phyloP scores from a whole-genome alignment of 495 filamentous ascomycete species.

The Lentithecium fluviatile region DNA sequence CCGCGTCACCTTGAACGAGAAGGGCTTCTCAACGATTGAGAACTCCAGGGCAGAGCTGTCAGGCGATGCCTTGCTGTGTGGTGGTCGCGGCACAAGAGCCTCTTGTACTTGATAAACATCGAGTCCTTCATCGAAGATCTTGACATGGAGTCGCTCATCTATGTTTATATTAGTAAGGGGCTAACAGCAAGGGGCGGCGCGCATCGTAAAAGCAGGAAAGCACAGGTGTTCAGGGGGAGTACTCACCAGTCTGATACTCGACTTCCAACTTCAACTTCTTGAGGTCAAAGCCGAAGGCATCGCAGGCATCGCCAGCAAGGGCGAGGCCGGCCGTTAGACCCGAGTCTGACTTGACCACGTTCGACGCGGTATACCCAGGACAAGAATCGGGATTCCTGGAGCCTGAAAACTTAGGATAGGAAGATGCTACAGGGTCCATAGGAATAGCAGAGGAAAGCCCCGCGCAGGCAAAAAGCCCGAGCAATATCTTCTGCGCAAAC shows the following conservation, averaged over 20 bases:
- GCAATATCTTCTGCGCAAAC: not conserved
- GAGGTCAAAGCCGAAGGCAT: conserved; percentile 70
- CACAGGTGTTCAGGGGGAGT: too few species aligned
- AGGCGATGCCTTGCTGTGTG: conserved; percentile 11
- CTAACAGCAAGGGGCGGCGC: not conserved
- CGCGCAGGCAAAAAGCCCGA: not conserved
- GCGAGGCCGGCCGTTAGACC: conserved; percentile 64
- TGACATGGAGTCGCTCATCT: conserved; percentile 68
- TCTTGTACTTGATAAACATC: conserved; percentile 77
- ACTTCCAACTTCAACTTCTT: conserved; percentile 64
- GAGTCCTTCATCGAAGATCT: conserved; percentile 74
- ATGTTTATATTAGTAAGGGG: conserved; percentile 7
- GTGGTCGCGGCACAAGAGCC: conserved; percentile 65
- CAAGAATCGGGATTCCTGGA: conserved; percentile 43
- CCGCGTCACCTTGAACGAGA: conserved; percentile 70
- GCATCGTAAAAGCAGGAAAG: too few species aligned
- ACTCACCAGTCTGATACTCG: conserved; percentile 72
- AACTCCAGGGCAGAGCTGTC: conserved; percentile 56
- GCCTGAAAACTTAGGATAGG: not conserved
- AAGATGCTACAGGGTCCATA: too few species aligned
- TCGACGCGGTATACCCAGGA: conserved; percentile 70
- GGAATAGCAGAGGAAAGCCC: conserved; percentile 1
- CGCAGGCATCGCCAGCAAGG: conserved; percentile 66
- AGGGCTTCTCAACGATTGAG: conserved; percentile 63
- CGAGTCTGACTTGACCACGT: conserved; percentile 49